These are phyloP conservation scores for Pseudocercospora macadamiae DNA, from an alignment of 2,329 filamentous ascomycete species.

Conservation along the genomic window DNA sequence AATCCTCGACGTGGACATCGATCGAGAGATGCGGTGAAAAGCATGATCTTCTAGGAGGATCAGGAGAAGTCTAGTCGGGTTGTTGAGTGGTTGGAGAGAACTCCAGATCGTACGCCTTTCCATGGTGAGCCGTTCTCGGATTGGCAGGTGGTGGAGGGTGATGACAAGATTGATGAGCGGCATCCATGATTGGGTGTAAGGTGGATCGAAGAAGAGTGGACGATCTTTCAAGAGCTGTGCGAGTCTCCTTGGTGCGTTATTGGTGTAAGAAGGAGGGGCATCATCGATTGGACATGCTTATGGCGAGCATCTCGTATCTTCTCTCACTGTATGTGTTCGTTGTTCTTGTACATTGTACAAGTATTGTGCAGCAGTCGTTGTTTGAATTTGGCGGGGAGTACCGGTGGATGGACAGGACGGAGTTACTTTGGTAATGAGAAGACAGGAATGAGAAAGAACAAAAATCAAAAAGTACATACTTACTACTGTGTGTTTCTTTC, in stretches of 20 bases:
- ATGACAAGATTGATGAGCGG: neutral
- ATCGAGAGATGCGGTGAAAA: constrained; percentile 41
- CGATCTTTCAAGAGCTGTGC: constrained; percentile 16
- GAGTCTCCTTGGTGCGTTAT: constrained; percentile 9
- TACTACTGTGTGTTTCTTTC: neutral
- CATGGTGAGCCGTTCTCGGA: neutral
- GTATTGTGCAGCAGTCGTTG: neutral
- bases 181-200: too few species aligned
- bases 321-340: neutral
- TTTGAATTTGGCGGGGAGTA: neutral
- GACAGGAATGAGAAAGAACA: constrained; percentile 2
- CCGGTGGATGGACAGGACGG: neutral
- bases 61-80: constrained; percentile 1
- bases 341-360: constrained; percentile 4
- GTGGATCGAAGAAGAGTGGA: constrained; percentile 3
- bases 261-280: neutral
- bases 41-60: constrained; percentile 42
- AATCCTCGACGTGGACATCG: constrained; percentile 34
- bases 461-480: neutral
- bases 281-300: constrained; percentile 10
- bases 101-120: neutral
- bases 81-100: constrained; percentile 1
- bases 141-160: too few species aligned
- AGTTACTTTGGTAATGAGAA: constrained; percentile 8
- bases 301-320: constrained; percentile 20